Evolutionary conservation across 345 rosid species (phyloP).

Genomic region (Moringa oleifera): DNA sequence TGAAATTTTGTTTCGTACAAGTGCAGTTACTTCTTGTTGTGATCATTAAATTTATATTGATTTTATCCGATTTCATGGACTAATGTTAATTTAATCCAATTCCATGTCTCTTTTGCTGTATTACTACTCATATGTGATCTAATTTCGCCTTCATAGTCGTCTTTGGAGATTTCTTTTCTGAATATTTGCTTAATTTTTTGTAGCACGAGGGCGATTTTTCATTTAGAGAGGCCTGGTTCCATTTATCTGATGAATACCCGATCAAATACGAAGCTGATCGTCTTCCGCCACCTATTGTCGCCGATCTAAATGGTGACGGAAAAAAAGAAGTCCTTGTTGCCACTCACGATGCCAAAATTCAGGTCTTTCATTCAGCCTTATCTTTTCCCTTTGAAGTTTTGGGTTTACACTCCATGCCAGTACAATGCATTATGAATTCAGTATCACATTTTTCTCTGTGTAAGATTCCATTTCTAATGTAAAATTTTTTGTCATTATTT

Average conservation of each 20-base stretch:
- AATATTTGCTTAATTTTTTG: neutral
- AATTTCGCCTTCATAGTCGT: neutral
- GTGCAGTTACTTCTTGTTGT: neutral
- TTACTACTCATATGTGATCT: neutral
- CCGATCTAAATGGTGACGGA: constrained; percentile 96
- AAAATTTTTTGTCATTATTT: neutral
- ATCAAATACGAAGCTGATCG: constrained; percentile 87
- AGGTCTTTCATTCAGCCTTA: constrained; percentile 36
- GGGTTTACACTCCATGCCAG: neutral
- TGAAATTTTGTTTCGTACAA: constrained; percentile 4
- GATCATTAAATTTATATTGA: too few relatives aligned
- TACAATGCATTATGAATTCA: neutral
- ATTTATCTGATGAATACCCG: constrained; percentile 74
- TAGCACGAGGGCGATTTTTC: constrained; percentile 99
- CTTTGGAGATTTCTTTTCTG: neutral
- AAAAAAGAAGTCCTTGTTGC: constrained; percentile 86
- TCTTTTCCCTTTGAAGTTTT: neutral
- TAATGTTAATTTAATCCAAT: neutral
- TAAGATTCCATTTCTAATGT: neutral
- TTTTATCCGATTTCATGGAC: too few relatives aligned
- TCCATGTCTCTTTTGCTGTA: constrained; percentile 1
- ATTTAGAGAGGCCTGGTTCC: constrained; percentile 92
- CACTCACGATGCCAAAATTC: constrained; percentile 89
- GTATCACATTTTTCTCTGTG: too few relatives aligned
- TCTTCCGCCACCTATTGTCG: constrained; percentile 81